These are phyloP conservation scores for Yamadazyma akitaensis DNA, from an alignment of 805 yeast species.

Conservation along the genomic window DNA sequence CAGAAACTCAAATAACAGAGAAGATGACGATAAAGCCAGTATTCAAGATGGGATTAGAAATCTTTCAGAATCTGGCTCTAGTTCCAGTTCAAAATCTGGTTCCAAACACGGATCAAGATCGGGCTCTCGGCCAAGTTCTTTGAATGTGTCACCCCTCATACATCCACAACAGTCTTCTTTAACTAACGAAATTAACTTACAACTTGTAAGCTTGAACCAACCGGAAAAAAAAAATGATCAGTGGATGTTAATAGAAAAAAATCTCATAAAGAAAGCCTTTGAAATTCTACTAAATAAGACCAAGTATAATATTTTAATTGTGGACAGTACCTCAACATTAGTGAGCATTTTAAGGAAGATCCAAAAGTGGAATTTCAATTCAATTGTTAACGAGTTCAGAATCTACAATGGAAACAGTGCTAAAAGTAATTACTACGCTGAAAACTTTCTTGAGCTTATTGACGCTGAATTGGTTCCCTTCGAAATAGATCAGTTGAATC, in stretches of 20 bases:
- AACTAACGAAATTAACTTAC: constrained; percentile 9
- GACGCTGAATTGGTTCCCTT: constrained; percentile 49
- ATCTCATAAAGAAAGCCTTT: constrained; percentile 62
- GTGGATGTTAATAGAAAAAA: constrained; percentile 75
- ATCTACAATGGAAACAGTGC: constrained; percentile 49
- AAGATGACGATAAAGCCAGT: constrained; percentile 17
- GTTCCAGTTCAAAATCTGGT: constrained; percentile 1
- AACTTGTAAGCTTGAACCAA: constrained; percentile 19
- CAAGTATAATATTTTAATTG: constrained; percentile 65
- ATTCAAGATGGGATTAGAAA: not conserved
- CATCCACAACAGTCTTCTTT: not conserved
- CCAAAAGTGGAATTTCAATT: constrained; percentile 85
- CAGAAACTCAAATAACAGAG: constrained; percentile 12
- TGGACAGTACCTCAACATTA: constrained; percentile 77
- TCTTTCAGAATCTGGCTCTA: constrained; percentile 1
- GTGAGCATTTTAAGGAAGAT: constrained; percentile 78
- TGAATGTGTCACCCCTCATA: not conserved
- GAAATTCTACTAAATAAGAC: constrained; percentile 59
- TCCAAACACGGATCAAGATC: constrained; percentile 3
- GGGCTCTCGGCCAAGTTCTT: constrained; percentile 3
- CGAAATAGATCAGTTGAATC: constrained; percentile 31
- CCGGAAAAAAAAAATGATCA: constrained; percentile 43
- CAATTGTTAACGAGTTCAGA: constrained; percentile 82
- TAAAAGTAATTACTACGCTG: constrained; percentile 71
- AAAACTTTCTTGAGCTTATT: constrained; percentile 74